Percentiles rank a stretch among this genome's conserved stretches.
phyloP scores from a whole-genome alignment of 805 yeast genomes.

The Hanseniaspora lindneri region DNA sequence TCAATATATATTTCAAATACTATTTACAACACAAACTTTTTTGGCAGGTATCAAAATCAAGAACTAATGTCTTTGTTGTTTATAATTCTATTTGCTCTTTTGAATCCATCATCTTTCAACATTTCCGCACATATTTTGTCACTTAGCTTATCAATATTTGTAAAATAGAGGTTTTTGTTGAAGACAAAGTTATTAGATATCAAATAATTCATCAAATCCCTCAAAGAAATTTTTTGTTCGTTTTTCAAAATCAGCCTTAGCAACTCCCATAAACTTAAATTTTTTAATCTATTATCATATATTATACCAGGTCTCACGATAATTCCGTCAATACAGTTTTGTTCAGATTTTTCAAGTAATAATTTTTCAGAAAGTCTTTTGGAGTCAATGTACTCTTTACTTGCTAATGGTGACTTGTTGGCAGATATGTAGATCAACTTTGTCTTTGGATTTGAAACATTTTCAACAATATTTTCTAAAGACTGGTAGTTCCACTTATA shows the following conservation, averaged over 20 bases:
- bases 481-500: slow-evolving; percentile 58
- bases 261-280: not conserved
- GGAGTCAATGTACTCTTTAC: slow-evolving; percentile 2
- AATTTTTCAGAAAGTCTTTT: slow-evolving; percentile 7
- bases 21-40: too few species aligned
- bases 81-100: not conserved
- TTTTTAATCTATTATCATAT: slow-evolving; percentile 3
- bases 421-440: slow-evolving; percentile 9
- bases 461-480: slow-evolving; percentile 50
- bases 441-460: slow-evolving; percentile 14
- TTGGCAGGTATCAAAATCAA: too few species aligned
- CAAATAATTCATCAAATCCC: slow-evolving; percentile 12
- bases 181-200: slow-evolving; percentile 1
- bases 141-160: slow-evolving; percentile 1
- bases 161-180: slow-evolving; percentile 3
- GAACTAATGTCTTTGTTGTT: not conserved
- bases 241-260: not conserved
- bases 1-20: too few species aligned
- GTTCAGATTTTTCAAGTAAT: not conserved
- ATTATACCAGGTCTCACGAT: slow-evolving; percentile 8
- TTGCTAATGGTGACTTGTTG: slow-evolving; percentile 2
- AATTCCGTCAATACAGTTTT: not conserved
- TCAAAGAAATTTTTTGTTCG: not conserved
- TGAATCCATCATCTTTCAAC: not conserved
- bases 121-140: slow-evolving; percentile 6